Percentiles rank a stretch among this genome's conserved stretches.
These are phyloP conservation scores for Lichina pygmaea DNA, from an alignment of 495 filamentous ascomycete species.

Conservation along the genomic window DNA sequence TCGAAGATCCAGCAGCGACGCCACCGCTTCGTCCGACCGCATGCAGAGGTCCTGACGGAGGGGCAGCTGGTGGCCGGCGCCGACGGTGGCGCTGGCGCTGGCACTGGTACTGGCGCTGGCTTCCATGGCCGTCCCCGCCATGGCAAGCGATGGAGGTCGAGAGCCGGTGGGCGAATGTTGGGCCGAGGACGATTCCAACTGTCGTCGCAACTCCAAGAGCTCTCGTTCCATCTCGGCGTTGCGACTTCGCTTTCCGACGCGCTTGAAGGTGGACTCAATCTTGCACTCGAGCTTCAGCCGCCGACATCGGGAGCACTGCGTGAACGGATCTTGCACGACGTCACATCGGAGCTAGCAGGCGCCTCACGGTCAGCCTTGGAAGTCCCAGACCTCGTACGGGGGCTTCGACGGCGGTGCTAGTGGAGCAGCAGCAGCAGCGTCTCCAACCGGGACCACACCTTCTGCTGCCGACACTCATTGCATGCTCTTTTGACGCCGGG, in stretches of 20 bases:
- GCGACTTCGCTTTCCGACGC: constrained; percentile 67
- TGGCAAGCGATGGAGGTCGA: constrained; percentile 21
- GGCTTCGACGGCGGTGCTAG: neutral
- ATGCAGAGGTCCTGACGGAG: constrained; percentile 29
- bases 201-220: constrained; percentile 33
- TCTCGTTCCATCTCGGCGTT: constrained; percentile 75
- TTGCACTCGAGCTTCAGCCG: constrained; percentile 71
- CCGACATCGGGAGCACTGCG: constrained; percentile 56
- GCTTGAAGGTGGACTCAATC: constrained; percentile 85
- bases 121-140: constrained; percentile 9
- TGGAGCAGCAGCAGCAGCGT: no score
- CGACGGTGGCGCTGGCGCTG: no score
- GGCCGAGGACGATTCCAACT: constrained; percentile 12
- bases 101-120: no score
- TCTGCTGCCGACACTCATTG: constrained; percentile 89
- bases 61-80: no score
- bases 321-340: constrained; percentile 66
- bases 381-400: neutral
- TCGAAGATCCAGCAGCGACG: constrained; percentile 48
- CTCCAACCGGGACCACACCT: constrained; percentile 39
- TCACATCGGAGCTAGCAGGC: constrained; percentile 51
- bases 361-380: constrained; percentile 1
- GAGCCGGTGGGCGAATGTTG: constrained; percentile 4
- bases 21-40: constrained; percentile 65
- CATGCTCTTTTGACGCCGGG: constrained; percentile 69